These are phyloP conservation scores for Pilatotrama ljubarskyi DNA, from an alignment of 768 basidiomycete genomes.

Conservation along the genomic window DNA sequence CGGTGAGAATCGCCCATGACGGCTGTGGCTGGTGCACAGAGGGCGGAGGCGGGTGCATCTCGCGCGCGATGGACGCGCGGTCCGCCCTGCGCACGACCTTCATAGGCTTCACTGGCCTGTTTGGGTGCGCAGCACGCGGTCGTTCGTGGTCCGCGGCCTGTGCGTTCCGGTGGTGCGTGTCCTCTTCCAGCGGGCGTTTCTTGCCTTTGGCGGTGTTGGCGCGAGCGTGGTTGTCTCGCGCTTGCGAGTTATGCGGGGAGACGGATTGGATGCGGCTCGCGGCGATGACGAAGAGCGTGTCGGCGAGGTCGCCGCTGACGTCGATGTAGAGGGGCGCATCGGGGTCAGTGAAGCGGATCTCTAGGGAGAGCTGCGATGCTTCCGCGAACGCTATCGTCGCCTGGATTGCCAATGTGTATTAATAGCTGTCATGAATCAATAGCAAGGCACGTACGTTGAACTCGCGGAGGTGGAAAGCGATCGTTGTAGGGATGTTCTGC, in stretches of 20 bases:
- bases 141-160: neutral
- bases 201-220: slow-evolving; percentile 27
- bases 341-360: slow-evolving; percentile 76
- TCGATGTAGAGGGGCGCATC: slow-evolving; percentile 75
- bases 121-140: neutral
- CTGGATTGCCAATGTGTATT: no score
- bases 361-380: slow-evolving; percentile 60
- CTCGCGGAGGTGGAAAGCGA: slow-evolving; percentile 81
- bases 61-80: slow-evolving; percentile 25
- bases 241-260: slow-evolving; percentile 5
- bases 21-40: slow-evolving; percentile 17
- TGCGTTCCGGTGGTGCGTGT: slow-evolving; percentile 10
- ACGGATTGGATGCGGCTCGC: slow-evolving; percentile 44
- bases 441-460: slow-evolving; percentile 57
- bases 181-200: slow-evolving; percentile 44
- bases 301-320: slow-evolving; percentile 64
- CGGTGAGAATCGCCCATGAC: slow-evolving; percentile 15
- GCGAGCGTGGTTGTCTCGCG: neutral
- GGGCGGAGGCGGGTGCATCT: slow-evolving; percentile 21
- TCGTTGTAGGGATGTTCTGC: slow-evolving; percentile 57
- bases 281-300: slow-evolving; percentile 76
- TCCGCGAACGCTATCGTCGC: slow-evolving; percentile 82
- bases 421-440: no score
- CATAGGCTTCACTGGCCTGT: slow-evolving; percentile 43
- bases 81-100: slow-evolving; percentile 47